Evolutionary conservation across 2,329 filamentous ascomycete genomes (phyloP).

Genomic region (Pestalotiopsis sp.): DNA sequence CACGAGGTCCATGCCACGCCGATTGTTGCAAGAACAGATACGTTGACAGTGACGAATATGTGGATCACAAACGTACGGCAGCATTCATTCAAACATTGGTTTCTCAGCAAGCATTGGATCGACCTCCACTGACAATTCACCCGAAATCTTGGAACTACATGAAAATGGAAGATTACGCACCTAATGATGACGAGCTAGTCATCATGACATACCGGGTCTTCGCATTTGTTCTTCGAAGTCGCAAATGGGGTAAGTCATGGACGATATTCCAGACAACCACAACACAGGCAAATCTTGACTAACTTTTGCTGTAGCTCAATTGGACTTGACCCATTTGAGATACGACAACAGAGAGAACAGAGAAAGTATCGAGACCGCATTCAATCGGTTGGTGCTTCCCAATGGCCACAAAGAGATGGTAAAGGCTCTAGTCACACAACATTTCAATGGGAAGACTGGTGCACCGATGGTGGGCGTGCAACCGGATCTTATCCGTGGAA

Average conservation of each 20-base stretch:
- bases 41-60: fast-evolving
- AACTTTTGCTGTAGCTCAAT: neutral
- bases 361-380: neutral
- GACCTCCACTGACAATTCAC: too few relatives aligned
- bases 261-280: too few relatives aligned
- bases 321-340: neutral
- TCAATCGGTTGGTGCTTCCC: neutral
- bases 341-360: neutral
- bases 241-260: too few relatives aligned
- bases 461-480: neutral
- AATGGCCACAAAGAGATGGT: neutral
- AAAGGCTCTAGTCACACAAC: neutral
- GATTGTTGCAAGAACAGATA: constrained; percentile 38
- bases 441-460: neutral
- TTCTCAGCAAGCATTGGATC: too few relatives aligned
- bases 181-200: too few relatives aligned
- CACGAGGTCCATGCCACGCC: neutral
- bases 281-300: too few relatives aligned
- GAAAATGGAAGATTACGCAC: too few relatives aligned
- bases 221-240: too few relatives aligned
- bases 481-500: neutral
- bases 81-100: too few relatives aligned
- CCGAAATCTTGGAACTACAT: too few relatives aligned
- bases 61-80: too few relatives aligned
- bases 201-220: too few relatives aligned